A percentile compares a stretch with the other conserved stretches of the same genome.
Evolutionary conservation across 345 rosid genomes (phyloP).

Genomic region (Boechera retrofracta): DNA sequence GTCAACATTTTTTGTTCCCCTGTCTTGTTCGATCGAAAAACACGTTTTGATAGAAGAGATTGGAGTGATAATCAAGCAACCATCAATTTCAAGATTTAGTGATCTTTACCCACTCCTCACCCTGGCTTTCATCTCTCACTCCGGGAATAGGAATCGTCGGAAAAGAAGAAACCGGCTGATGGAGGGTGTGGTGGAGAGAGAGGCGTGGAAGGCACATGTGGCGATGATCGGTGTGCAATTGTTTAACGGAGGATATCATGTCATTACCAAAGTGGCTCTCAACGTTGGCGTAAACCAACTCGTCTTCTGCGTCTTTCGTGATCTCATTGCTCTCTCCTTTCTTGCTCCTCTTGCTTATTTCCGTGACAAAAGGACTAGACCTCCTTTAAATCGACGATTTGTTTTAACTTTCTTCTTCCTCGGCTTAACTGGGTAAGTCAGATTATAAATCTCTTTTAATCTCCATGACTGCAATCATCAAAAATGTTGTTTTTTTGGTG

Average conservation of each 20-base stretch:
- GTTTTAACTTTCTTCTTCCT: conserved; percentile 82
- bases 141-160: conserved; percentile 37
- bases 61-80: conserved; percentile 33
- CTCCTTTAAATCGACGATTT: conserved; percentile 67
- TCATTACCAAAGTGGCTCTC: conserved; percentile 93
- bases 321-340: conserved; percentile 86
- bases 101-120: neutral
- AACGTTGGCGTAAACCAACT: conserved; percentile 91
- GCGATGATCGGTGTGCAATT: conserved; percentile 86
- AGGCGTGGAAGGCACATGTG: conserved; percentile 72
- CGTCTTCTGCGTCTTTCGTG: conserved; percentile 93
- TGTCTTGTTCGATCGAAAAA: conserved; percentile 30
- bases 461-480: neutral
- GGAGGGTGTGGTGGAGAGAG: conserved; percentile 49
- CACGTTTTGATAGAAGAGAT: conserved; percentile 15
- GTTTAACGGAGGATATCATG: conserved; percentile 91
- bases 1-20: conserved; percentile 34
- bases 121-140: conserved; percentile 38
- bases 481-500: neutral
- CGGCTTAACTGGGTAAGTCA: conserved; percentile 78
- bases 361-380: conserved; percentile 85
- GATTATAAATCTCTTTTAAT: neutral
- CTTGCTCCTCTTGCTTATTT: conserved; percentile 89
- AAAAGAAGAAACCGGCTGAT: conserved; percentile 29
- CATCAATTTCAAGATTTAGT: neutral